Evolutionary conservation across 768 basidiomycete species (phyloP).

Genomic region (Holtermannia corniformis): DNA sequence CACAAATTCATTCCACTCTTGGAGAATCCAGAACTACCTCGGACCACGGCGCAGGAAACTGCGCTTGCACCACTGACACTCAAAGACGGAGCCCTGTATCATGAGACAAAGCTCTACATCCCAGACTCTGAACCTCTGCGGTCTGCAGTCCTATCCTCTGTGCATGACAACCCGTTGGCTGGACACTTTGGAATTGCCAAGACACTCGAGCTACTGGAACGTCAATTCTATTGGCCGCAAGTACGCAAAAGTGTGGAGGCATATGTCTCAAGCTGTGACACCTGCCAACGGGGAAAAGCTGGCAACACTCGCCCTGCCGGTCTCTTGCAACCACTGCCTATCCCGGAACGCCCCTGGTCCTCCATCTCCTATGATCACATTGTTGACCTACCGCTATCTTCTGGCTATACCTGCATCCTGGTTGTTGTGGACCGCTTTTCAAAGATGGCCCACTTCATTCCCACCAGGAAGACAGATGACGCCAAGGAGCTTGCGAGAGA

Average conservation of each 20-base stretch:
- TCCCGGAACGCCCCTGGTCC: conserved; percentile 32
- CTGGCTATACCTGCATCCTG: conserved; percentile 41
- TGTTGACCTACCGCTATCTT: conserved; percentile 5
- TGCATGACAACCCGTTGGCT: conserved; percentile 42
- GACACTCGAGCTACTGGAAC: conserved; percentile 38
- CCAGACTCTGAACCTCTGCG: conserved; percentile 8
- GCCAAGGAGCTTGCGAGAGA: conserved; percentile 30
- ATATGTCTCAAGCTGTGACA: conserved; percentile 42
- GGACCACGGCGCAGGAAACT: neutral
- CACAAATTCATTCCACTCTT: neutral
- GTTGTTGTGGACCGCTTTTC: conserved; percentile 44
- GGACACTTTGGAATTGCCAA: conserved; percentile 44
- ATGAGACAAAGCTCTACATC: neutral
- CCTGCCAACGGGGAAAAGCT: conserved; percentile 41
- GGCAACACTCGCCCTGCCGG: conserved; percentile 43
- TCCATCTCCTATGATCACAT: conserved; percentile 40
- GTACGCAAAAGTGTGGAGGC: conserved; percentile 25
- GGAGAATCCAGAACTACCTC: too few species aligned
- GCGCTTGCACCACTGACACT: neutral
- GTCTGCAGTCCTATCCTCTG: conserved; percentile 21
- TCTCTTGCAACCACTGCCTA: conserved; percentile 23
- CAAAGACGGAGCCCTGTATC: neutral
- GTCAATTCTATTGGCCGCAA: conserved; percentile 45
- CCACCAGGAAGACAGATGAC: conserved; percentile 16
- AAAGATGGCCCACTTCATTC: conserved; percentile 45